Percentiles rank a stretch among this genome's conserved stretches.
Conservation (phyloP, 116 monocot species). For the Papilionanthe hybrid region DNA sequence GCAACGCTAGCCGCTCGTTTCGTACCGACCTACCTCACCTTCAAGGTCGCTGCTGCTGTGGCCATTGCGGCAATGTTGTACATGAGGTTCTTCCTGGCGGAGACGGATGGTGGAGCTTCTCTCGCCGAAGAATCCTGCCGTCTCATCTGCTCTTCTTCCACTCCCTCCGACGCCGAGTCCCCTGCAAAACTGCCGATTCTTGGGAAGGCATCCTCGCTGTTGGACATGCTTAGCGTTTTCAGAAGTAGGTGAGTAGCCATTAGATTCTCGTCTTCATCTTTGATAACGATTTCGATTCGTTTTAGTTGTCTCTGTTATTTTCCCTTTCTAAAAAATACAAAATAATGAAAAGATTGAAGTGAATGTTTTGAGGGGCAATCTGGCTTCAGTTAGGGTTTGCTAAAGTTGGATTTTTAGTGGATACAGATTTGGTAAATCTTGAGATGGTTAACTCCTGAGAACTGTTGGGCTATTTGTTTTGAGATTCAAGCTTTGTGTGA, state of each 20-base stretch:
- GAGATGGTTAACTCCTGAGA: too few relatives aligned
- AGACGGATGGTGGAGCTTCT: slow-evolving; percentile 21
- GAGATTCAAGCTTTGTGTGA: too few relatives aligned
- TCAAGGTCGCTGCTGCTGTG: slow-evolving; percentile 57
- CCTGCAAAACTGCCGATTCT: slow-evolving; percentile 23
- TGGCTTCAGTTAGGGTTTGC: too few relatives aligned
- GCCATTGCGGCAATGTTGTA: slow-evolving; percentile 47
- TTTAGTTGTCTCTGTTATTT: background rate
- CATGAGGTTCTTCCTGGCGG: slow-evolving; percentile 65
- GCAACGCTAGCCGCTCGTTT: slow-evolving; percentile 70
- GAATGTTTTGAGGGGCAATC: background rate
- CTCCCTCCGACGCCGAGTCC: slow-evolving; percentile 10
- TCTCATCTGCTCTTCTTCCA: slow-evolving; percentile 25
- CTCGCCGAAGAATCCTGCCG: slow-evolving; percentile 23
- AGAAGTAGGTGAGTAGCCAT: slow-evolving; percentile 53
- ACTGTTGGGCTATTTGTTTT: too few relatives aligned
- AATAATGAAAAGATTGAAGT: background rate
- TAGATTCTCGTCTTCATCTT: background rate
- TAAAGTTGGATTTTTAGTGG: too few relatives aligned
- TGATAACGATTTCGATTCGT: too few relatives aligned
- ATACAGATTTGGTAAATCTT: too few relatives aligned
- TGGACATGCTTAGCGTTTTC: slow-evolving; percentile 62
- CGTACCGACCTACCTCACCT: slow-evolving; percentile 50
- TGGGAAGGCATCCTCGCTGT: slow-evolving; percentile 29
- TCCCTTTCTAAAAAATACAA: background rate